phyloP scores from a whole-genome alignment of 352 stramenopile species.

The Phytophthora europaea region DNA sequence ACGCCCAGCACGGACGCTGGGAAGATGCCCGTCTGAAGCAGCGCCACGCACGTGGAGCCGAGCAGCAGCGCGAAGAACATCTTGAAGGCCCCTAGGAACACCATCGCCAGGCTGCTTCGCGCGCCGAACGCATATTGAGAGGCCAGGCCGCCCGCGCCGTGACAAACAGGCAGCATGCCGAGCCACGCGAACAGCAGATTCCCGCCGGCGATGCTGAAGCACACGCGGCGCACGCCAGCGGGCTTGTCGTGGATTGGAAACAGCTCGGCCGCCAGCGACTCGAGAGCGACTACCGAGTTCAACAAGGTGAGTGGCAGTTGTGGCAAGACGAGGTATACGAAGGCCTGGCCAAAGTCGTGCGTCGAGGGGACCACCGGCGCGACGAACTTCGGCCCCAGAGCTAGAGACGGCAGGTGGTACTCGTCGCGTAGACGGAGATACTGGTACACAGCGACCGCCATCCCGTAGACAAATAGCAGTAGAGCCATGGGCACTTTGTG shows the following conservation, averaged over 20 bases:
- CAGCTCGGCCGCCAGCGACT: slow-evolving; percentile 87
- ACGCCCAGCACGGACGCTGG: slow-evolving; percentile 66
- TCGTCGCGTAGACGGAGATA: slow-evolving; percentile 57
- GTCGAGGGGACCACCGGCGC: slow-evolving; percentile 62
- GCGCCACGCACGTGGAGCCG: slow-evolving; percentile 71
- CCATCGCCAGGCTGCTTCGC: slow-evolving; percentile 90
- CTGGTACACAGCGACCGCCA: slow-evolving; percentile 69
- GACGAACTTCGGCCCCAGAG: slow-evolving; percentile 67
- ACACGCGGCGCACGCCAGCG: slow-evolving; percentile 70
- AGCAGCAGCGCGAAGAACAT: slow-evolving; percentile 92
- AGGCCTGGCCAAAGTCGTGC: slow-evolving; percentile 73
- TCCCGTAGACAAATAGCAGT: slow-evolving; percentile 78
- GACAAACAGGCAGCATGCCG: slow-evolving; percentile 94
- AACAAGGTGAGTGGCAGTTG: slow-evolving; percentile 94
- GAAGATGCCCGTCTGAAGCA: slow-evolving; percentile 70
- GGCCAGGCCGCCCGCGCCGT: slow-evolving; percentile 93
- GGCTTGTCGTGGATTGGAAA: slow-evolving; percentile 86
- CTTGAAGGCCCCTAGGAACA: slow-evolving; percentile 92
- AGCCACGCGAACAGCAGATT: slow-evolving; percentile 93
- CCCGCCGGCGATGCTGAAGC: slow-evolving; percentile 71
- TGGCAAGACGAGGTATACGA: slow-evolving; percentile 90
- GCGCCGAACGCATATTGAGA: slow-evolving; percentile 94
- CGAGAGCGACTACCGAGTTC: slow-evolving; percentile 94
- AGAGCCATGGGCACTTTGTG: slow-evolving; percentile 71
- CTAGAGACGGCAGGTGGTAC: slow-evolving; percentile 64